Conservation (phyloP, 1,284 basidiomycete species). For the Leccinum subrobustum region DNA sequence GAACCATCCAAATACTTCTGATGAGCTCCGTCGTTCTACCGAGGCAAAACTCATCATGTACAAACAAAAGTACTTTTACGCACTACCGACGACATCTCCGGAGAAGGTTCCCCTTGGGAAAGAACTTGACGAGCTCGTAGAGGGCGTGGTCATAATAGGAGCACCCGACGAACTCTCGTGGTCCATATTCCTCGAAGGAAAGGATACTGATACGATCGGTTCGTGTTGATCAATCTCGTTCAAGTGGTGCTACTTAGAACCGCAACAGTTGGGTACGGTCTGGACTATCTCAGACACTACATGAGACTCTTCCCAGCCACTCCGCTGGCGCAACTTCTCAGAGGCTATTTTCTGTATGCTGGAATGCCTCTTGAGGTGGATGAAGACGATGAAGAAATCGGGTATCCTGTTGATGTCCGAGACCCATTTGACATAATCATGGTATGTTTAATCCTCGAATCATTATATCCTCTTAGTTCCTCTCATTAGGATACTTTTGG, state of each 20-base stretch:
- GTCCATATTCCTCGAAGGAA: conserved; percentile 76
- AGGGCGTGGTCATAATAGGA: conserved; percentile 70
- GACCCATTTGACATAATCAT: conserved; percentile 52
- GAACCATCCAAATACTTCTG: conserved; percentile 73
- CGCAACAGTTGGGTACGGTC: conserved; percentile 61
- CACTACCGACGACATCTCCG: conserved; percentile 47
- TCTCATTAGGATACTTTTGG: conserved; percentile 56
- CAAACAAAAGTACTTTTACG: conserved; percentile 56
- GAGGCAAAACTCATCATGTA: conserved; percentile 72
- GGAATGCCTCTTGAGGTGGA: conserved; percentile 49
- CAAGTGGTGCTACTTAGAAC: background rate
- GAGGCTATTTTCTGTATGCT: conserved; percentile 67
- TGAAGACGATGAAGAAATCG: conserved; percentile 39
- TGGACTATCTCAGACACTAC: conserved; percentile 62
- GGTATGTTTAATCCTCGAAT: conserved; percentile 36
- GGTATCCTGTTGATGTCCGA: conserved; percentile 37
- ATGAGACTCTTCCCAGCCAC: conserved; percentile 67
- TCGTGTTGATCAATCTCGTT: conserved; percentile 26
- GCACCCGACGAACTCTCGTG: conserved; percentile 82
- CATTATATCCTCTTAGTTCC: background rate
- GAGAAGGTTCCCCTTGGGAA: conserved; percentile 51
- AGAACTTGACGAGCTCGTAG: conserved; percentile 70
- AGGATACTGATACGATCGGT: conserved; percentile 72
- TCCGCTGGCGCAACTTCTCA: conserved; percentile 57
- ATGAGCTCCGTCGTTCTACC: conserved; percentile 64